A percentile compares a stretch with the other conserved stretches of the same genome.
phyloP scores from a whole-genome alignment of 2,329 filamentous ascomycete species.

The Stagonosporopsis cucurbitacearum region DNA sequence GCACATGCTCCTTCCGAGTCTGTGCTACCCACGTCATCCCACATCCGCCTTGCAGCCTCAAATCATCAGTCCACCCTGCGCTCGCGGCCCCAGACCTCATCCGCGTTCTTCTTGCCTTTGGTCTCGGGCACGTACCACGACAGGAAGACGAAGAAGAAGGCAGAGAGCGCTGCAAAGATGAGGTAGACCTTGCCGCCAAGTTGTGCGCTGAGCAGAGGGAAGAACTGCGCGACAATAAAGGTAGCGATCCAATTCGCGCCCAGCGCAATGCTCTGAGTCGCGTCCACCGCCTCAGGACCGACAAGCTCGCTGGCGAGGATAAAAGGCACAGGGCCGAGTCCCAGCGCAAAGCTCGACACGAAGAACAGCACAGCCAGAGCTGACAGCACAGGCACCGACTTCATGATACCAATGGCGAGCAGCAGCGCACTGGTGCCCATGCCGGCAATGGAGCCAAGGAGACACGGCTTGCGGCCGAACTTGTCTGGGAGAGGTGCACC shows the following conservation, averaged over 20 bases:
- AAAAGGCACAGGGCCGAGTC: slow-evolving; percentile 92
- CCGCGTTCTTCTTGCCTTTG: slow-evolving; percentile 78
- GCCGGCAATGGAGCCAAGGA: slow-evolving; percentile 81
- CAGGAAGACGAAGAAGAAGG: slow-evolving; percentile 74
- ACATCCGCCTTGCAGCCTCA: slow-evolving; percentile 18
- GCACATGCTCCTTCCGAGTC: slow-evolving; percentile 1
- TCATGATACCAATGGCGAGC: slow-evolving; percentile 80
- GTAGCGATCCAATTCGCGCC: slow-evolving; percentile 90
- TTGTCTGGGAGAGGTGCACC: slow-evolving; percentile 87
- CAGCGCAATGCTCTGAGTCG: slow-evolving; percentile 86
- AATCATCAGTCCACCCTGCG: slow-evolving; percentile 41
- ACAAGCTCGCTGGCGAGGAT: slow-evolving; percentile 93
- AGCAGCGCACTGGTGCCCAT: slow-evolving; percentile 81
- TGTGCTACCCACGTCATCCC: slow-evolving; percentile 9
- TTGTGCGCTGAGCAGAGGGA: slow-evolving; percentile 81
- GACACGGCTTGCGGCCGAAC: slow-evolving; percentile 83
- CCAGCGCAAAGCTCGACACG: slow-evolving; percentile 87
- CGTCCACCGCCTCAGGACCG: slow-evolving; percentile 86
- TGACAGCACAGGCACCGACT: slow-evolving; percentile 74
- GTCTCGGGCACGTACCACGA: slow-evolving; percentile 82
- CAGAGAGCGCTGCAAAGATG: slow-evolving; percentile 80
- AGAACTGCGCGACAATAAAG: slow-evolving; percentile 92
- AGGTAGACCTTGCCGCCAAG: slow-evolving; percentile 89
- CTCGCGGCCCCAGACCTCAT: slow-evolving; percentile 88
- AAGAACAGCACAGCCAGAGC: slow-evolving; percentile 83